Percentiles rank a stretch among this genome's conserved stretches.
Evolutionary conservation across 2,329 filamentous ascomycete species (phyloP).

Genomic region (Aspergillus sp.): DNA sequence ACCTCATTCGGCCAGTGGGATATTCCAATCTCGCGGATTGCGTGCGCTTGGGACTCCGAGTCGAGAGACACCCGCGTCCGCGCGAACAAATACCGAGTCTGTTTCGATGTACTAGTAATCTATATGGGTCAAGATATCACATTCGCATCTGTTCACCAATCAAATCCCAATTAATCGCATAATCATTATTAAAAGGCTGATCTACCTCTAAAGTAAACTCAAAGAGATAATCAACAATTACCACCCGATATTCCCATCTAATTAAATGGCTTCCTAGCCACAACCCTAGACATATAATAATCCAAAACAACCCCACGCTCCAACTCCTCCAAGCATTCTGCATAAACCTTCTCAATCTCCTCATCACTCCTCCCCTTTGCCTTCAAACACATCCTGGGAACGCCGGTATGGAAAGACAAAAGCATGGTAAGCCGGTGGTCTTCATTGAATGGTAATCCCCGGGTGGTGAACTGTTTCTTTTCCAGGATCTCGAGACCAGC

Average conservation of each 20-base stretch:
- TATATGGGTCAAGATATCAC: not conserved
- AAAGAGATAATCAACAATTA: too few relatives aligned
- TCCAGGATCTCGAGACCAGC: not conserved
- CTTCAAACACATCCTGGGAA: conserved; percentile 1
- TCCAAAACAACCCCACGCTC: not conserved
- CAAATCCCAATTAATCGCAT: not conserved
- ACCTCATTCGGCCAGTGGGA: not conserved
- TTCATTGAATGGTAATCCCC: not conserved
- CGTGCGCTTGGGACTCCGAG: not conserved
- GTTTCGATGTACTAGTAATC: not conserved
- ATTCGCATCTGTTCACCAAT: not conserved
- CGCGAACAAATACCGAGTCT: not conserved
- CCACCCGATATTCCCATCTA: not conserved
- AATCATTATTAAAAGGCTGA: not conserved
- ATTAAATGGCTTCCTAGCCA: not conserved
- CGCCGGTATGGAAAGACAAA: not conserved
- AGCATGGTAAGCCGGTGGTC: not conserved
- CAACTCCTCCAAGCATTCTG: not conserved
- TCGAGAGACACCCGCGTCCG: too few relatives aligned
- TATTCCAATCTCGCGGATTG: not conserved
- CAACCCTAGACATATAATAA: conserved; percentile 1
- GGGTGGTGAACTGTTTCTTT: not conserved
- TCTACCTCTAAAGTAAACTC: not conserved
- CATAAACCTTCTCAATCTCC: not conserved
- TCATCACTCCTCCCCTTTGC: conserved; percentile 1